Evolutionary conservation across 2,329 filamentous ascomycete genomes (phyloP).

Genomic region (Chrysoporthe cubensis): DNA sequence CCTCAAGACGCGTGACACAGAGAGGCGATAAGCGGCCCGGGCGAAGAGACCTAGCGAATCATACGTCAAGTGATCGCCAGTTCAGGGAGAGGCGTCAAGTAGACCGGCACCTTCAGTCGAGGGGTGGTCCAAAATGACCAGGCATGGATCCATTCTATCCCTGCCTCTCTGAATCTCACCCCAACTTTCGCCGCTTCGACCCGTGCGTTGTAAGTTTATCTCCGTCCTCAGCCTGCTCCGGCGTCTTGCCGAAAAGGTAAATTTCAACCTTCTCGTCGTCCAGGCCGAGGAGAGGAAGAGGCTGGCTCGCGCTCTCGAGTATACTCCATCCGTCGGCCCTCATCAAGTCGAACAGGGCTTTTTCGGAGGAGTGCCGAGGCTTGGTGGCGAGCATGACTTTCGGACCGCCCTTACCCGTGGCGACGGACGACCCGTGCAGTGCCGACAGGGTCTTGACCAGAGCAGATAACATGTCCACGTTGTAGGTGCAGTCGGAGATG

Average conservation of each 20-base stretch:
- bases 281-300: constrained; percentile 50
- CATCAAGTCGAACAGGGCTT: constrained; percentile 53
- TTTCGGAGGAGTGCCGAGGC: constrained; percentile 58
- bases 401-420: constrained; percentile 32
- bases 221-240: neutral
- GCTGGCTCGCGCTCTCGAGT: constrained; percentile 45
- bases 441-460: constrained; percentile 58
- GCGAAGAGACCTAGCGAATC: neutral
- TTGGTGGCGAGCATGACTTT: constrained; percentile 60
- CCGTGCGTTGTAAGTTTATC: neutral
- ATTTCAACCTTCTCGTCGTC: constrained; percentile 54
- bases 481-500: constrained; percentile 66
- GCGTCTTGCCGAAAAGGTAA: constrained; percentile 52
- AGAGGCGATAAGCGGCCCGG: neutral
- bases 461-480: constrained; percentile 58
- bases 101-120: neutral
- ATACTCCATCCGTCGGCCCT: constrained; percentile 49
- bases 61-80: too few relatives aligned
- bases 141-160: neutral
- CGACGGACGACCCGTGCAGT: constrained; percentile 43
- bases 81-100: too few relatives aligned
- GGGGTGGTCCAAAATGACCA: neutral
- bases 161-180: neutral
- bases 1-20: neutral
- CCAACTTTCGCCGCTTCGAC: neutral